phyloP scores from a whole-genome alignment of 768 basidiomycete genomes.

The Psilocybe sp. region DNA sequence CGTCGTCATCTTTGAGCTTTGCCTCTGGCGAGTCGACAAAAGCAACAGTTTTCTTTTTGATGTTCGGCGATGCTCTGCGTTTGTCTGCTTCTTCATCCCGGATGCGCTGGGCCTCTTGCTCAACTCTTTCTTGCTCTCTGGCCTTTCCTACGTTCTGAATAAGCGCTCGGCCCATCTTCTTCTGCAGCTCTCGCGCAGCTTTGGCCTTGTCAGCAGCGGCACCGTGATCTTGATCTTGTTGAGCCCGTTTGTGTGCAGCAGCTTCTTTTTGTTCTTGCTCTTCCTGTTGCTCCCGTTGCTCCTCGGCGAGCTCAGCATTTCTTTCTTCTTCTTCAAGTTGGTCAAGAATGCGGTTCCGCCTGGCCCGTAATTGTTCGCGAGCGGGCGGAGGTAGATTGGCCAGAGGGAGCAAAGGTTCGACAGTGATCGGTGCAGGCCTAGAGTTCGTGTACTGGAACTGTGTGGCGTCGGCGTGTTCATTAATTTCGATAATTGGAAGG shows the following conservation, averaged over 20 bases:
- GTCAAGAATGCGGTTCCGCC: conserved; percentile 65
- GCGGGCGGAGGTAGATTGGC: conserved; percentile 42
- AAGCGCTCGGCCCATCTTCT: conserved; percentile 76
- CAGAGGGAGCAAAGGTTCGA: conserved; percentile 43
- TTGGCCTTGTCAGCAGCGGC: conserved; percentile 25
- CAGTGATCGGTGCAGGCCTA: conserved; percentile 17
- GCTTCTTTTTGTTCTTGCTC: conserved; percentile 50
- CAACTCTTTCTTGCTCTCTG: conserved; percentile 35
- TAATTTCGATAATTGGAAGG: conserved; percentile 75
- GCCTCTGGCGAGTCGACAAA: conserved; percentile 47
- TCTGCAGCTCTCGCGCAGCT: conserved; percentile 56
- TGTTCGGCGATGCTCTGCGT: conserved; percentile 22
- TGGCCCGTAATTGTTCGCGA: conserved; percentile 48
- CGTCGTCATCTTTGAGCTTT: conserved; percentile 21
- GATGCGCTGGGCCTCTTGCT: conserved; percentile 28
- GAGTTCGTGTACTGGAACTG: conserved; percentile 14
- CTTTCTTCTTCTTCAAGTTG: conserved; percentile 70
- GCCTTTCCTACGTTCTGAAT: conserved; percentile 42
- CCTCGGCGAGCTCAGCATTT: conserved; percentile 35
- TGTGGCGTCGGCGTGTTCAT: conserved; percentile 45
- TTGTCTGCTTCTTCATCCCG: conserved; percentile 25
- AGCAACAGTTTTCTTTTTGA: conserved; percentile 59
- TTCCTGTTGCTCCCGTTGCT: conserved; percentile 42
- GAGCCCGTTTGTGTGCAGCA: conserved; percentile 31
- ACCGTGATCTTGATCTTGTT: too few relatives aligned